Percentiles rank a stretch among this genome's conserved stretches.
Conservation (phyloP, 352 stramenopile species). For the Globisporangium spiculum region DNA sequence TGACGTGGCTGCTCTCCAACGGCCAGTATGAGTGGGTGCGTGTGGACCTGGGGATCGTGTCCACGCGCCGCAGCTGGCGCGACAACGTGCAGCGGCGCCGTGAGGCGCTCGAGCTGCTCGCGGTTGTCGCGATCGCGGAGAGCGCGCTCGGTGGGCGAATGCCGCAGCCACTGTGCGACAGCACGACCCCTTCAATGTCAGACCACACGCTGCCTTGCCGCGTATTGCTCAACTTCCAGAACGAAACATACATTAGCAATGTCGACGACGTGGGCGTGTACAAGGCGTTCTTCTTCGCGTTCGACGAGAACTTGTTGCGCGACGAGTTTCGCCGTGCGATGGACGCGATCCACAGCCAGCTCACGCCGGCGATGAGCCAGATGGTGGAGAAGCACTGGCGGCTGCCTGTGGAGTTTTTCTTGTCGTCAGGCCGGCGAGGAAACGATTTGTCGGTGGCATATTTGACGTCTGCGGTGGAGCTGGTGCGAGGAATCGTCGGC, state of each 20-base stretch:
- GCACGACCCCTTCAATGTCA: no score
- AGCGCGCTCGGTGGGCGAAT: background rate
- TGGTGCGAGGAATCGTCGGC: background rate
- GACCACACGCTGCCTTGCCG: no score
- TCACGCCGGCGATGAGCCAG: background rate
- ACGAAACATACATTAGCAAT: background rate
- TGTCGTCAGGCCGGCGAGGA: background rate
- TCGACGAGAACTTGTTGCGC: background rate
- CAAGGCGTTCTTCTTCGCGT: slow-evolving; percentile 5
- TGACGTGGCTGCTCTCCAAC: no score
- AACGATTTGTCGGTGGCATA: background rate
- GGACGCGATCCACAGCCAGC: background rate
- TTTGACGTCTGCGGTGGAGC: background rate
- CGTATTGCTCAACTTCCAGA: no score
- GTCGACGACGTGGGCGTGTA: background rate
- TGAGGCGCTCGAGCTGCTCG: background rate
- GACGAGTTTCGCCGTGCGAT: background rate
- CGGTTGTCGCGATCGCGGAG: background rate
- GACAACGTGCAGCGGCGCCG: background rate
- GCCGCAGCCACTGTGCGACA: no score
- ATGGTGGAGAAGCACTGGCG: background rate
- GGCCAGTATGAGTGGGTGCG: background rate
- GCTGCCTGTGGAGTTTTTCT: background rate
- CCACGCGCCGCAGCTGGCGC: background rate
- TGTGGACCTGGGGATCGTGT: background rate